A percentile compares a stretch with the other conserved stretches of the same genome.
Conservation (phyloP, 352 stramenopile genomes). For the Phytophthora litchii region DNA sequence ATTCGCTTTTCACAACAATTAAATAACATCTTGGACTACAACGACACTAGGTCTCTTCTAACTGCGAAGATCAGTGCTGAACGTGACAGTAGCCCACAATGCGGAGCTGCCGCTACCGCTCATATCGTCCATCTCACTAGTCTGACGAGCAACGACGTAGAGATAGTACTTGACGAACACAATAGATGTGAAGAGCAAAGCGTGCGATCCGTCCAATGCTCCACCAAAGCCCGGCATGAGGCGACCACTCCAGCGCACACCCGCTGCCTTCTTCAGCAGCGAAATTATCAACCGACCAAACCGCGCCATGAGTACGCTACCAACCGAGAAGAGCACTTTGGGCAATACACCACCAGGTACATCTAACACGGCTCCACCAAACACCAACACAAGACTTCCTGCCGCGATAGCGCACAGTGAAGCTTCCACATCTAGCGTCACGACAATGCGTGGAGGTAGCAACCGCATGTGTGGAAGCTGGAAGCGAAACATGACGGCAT, state of each 20-base stretch:
- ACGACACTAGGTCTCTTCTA: constrained; percentile 1
- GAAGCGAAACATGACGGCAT: constrained; percentile 62
- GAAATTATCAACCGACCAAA: constrained; percentile 92
- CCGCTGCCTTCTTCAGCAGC: constrained; percentile 93
- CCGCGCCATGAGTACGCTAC: constrained; percentile 89
- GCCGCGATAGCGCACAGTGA: constrained; percentile 44
- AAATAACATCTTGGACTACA: constrained; percentile 19
- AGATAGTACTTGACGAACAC: constrained; percentile 61
- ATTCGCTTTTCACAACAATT: constrained; percentile 23
- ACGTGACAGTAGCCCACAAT: constrained; percentile 35
- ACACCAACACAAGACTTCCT: constrained; percentile 42
- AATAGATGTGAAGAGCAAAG: constrained; percentile 86
- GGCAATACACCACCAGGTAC: constrained; percentile 59
- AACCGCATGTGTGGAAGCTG: constrained; percentile 49
- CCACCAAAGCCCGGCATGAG: constrained; percentile 94
- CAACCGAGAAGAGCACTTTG: constrained; percentile 71
- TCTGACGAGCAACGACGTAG: constrained; percentile 33
- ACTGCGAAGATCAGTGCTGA: constrained; percentile 29
- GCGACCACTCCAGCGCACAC: constrained; percentile 92
- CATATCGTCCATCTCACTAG: constrained; percentile 6
- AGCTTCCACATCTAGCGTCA: constrained; percentile 57
- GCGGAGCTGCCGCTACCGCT: constrained; percentile 25
- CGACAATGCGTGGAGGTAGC: constrained; percentile 47
- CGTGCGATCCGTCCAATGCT: constrained; percentile 91
- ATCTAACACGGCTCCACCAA: constrained; percentile 37